A percentile compares a stretch with the other conserved stretches of the same genome.
These are phyloP conservation scores for Brasilioporus rufonigricans DNA, from an alignment of 768 basidiomycete genomes.

Conservation along the genomic window DNA sequence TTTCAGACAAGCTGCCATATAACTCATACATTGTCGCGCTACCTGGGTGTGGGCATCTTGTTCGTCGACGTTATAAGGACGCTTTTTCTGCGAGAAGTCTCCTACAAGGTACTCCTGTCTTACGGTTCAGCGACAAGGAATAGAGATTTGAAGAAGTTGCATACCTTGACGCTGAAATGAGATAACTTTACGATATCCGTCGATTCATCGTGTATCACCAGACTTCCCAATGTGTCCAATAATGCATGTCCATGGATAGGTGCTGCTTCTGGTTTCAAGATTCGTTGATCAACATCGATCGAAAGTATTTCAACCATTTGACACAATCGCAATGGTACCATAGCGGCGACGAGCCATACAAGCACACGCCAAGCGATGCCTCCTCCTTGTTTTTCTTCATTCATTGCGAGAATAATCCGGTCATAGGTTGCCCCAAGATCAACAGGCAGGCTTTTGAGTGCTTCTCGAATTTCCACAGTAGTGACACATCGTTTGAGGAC, in stretches of 20 bases:
- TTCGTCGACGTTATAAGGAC: background rate
- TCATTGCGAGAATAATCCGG: slow-evolving; percentile 5
- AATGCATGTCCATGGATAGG: background rate
- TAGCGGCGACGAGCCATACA: slow-evolving; percentile 7
- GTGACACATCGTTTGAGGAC: slow-evolving; percentile 9
- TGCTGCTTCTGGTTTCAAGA: background rate
- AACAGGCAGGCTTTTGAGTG: slow-evolving; percentile 4
- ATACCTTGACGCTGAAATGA: background rate
- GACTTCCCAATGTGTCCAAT: background rate
- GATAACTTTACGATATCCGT: background rate
- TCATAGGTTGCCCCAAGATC: slow-evolving; percentile 8
- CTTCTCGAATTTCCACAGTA: background rate
- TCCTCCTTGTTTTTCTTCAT: background rate
- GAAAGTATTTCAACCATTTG: slow-evolving; percentile 7
- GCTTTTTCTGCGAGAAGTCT: background rate
- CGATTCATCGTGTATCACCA: background rate
- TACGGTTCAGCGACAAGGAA: too few species aligned
- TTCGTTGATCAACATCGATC: background rate
- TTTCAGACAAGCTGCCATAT: background rate
- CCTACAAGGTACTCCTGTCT: background rate
- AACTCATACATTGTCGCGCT: background rate
- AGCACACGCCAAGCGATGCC: background rate
- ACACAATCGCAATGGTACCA: background rate
- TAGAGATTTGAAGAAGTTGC: background rate
- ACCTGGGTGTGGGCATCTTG: background rate